phyloP scores from a whole-genome alignment of 495 filamentous ascomycete genomes.

The Podospora conica region DNA sequence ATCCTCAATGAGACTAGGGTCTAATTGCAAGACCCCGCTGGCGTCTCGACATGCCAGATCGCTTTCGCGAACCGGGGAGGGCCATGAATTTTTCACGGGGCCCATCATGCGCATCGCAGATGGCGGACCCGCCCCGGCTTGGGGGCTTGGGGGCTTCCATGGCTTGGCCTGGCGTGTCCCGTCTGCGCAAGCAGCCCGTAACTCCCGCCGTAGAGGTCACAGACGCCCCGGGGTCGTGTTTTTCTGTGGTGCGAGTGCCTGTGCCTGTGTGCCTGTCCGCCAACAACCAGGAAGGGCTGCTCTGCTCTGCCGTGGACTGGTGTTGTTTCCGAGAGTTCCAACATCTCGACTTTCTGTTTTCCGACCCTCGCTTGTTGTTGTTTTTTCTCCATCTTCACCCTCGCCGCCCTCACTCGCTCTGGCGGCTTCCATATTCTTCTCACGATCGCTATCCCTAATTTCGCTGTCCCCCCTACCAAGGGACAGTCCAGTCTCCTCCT shows the following conservation, averaged over 20 bases:
- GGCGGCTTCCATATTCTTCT: conserved; percentile 38
- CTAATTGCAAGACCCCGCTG: neutral
- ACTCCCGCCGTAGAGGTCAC: conserved; percentile 6
- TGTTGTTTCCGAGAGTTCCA: neutral
- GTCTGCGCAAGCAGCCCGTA: neutral
- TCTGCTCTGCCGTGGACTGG: neutral
- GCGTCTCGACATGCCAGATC: conserved; percentile 18
- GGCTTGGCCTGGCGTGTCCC: conserved; percentile 6
- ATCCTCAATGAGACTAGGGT: neutral
- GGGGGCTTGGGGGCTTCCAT: too few species aligned
- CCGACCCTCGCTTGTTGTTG: conserved; percentile 26
- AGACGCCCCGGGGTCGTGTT: neutral
- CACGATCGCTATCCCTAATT: conserved; percentile 27
- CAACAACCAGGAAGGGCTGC: too few species aligned
- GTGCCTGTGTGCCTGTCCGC: neutral
- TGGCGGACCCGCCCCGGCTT: neutral
- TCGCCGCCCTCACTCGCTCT: conserved; percentile 46
- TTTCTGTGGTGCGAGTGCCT: neutral
- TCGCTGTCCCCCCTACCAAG: too few species aligned
- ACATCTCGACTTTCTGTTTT: conserved; percentile 5
- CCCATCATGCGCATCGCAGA: conserved; percentile 24
- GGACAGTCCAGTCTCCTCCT: conserved; percentile 14
- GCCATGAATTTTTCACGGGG: conserved; percentile 24
- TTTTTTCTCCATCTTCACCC: conserved; percentile 23
- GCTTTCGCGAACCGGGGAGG: conserved; percentile 13